A percentile compares a stretch with the other conserved stretches of the same genome.
These are phyloP conservation scores for Hippophae rhamnoides DNA, from an alignment of 306 rosid genomes.

Conservation along the genomic window DNA sequence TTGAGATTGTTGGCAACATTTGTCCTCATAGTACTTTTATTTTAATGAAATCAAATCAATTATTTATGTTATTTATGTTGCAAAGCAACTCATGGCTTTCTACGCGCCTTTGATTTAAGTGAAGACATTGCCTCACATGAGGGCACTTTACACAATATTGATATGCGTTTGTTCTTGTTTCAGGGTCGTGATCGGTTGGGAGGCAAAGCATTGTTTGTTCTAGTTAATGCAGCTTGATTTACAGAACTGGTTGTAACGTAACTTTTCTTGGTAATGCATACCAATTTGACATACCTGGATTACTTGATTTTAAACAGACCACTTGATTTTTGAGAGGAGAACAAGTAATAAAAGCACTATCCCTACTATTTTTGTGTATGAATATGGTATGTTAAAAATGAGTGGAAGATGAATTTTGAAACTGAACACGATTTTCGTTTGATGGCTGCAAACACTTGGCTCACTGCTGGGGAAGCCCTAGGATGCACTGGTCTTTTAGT, in stretches of 20 bases:
- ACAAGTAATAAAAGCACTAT: not conserved
- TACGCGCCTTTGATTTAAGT: no score
- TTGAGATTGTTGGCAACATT: no score
- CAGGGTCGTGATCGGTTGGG: slow-evolving; percentile 83
- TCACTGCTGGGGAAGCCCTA: not conserved
- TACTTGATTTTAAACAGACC: slow-evolving; percentile 16
- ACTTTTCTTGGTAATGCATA: slow-evolving; percentile 11
- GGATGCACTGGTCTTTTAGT: not conserved
- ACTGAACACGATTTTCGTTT: no score
- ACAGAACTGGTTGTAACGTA: slow-evolving; percentile 8
- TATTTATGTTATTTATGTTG: no score
- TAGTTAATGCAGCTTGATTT: slow-evolving; percentile 48
- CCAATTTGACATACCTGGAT: slow-evolving; percentile 18
- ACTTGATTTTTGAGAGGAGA: slow-evolving; percentile 17
- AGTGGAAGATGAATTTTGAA: not conserved
- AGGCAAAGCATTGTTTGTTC: slow-evolving; percentile 61
- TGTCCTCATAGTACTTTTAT: no score
- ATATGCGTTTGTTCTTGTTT: slow-evolving; percentile 19
- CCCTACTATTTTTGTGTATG: not conserved
- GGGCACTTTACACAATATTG: not conserved
- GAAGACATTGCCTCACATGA: not conserved
- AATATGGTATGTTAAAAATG: not conserved
- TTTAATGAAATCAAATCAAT: no score
- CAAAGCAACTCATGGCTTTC: no score
- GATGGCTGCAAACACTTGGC: no score